A percentile compares a stretch with the other conserved stretches of the same genome.
Conservation (phyloP, 73 alveolate genomes). For the Effrenium voratum region DNA sequence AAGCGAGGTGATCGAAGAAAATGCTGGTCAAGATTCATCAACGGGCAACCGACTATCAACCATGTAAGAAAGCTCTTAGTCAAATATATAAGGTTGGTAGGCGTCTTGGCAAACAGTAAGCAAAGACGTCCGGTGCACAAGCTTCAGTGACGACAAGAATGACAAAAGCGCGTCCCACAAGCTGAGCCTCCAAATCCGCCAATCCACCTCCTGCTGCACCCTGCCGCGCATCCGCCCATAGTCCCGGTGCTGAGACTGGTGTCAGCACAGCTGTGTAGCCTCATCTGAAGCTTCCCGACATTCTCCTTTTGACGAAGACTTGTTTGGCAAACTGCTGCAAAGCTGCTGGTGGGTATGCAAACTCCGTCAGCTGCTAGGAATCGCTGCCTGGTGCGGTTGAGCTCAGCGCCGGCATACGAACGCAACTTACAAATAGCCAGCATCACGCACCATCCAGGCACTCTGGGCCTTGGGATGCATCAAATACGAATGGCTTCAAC, state of each 20-base stretch:
- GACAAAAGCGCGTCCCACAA: background rate
- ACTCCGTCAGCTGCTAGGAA: slow-evolving; percentile 64
- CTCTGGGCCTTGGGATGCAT: too few relatives aligned
- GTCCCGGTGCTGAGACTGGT: slow-evolving; percentile 72
- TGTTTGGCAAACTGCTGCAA: background rate
- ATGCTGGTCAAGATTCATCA: too few relatives aligned
- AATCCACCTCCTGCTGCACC: slow-evolving; percentile 94
- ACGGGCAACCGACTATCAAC: too few relatives aligned
- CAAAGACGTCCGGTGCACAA: too few relatives aligned
- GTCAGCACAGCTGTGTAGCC: slow-evolving; percentile 85
- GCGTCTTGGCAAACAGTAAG: too few relatives aligned
- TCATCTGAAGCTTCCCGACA: background rate
- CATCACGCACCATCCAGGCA: slow-evolving; percentile 83
- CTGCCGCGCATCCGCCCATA: slow-evolving; percentile 74
- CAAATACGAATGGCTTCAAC: too few relatives aligned
- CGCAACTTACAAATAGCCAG: background rate
- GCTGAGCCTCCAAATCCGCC: slow-evolving; percentile 67
- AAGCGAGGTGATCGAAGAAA: background rate
- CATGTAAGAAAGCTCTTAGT: too few relatives aligned
- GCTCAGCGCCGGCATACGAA: background rate
- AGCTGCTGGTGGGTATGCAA: slow-evolving; percentile 71
- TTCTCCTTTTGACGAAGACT: background rate
- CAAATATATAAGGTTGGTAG: too few relatives aligned
- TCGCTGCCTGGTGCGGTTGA: slow-evolving; percentile 26
- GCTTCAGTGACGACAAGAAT: too few relatives aligned